These are phyloP conservation scores for Crotalaria pallida DNA, from an alignment of 306 rosid species.

Conservation along the genomic window DNA sequence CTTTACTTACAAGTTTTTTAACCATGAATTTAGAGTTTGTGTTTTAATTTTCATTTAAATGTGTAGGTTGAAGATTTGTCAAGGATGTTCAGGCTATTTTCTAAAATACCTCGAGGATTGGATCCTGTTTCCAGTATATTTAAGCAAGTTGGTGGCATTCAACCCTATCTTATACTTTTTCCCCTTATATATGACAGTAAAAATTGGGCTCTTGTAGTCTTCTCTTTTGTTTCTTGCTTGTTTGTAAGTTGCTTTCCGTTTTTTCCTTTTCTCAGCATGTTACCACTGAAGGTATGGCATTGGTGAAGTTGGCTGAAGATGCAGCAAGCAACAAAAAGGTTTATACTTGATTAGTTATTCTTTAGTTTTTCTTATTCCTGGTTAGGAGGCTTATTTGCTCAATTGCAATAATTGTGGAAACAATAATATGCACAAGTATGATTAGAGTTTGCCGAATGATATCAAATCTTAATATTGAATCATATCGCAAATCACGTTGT, in stretches of 20 bases:
- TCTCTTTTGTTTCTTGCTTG: not conserved
- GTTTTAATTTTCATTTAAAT: conserved; percentile 7
- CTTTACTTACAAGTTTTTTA: not conserved
- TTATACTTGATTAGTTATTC: conserved; percentile 13
- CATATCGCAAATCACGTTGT: not conserved
- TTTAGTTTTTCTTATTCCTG: conserved; percentile 9
- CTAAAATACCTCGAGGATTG: conserved; percentile 83
- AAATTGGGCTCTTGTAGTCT: not conserved
- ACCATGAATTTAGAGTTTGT: not conserved
- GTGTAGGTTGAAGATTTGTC: conserved; percentile 80
- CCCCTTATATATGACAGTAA: not conserved
- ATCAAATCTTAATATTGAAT: not conserved
- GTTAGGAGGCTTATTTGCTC: conserved; percentile 10
- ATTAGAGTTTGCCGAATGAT: not conserved
- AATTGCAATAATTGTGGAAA: not conserved
- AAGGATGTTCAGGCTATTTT: conserved; percentile 96
- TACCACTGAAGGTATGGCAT: conserved; percentile 85
- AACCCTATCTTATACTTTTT: conserved; percentile 9
- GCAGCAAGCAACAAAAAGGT: conserved; percentile 95
- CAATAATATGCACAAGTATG: not conserved
- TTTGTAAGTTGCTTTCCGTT: conserved; percentile 1
- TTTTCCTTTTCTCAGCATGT: conserved; percentile 64
- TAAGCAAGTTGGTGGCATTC: conserved; percentile 62
- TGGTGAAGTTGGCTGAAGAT: conserved; percentile 96
- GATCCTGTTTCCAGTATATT: conserved; percentile 88